Conservation (phyloP, 331 rosid species). For the Stylosanthes scabra region DNA sequence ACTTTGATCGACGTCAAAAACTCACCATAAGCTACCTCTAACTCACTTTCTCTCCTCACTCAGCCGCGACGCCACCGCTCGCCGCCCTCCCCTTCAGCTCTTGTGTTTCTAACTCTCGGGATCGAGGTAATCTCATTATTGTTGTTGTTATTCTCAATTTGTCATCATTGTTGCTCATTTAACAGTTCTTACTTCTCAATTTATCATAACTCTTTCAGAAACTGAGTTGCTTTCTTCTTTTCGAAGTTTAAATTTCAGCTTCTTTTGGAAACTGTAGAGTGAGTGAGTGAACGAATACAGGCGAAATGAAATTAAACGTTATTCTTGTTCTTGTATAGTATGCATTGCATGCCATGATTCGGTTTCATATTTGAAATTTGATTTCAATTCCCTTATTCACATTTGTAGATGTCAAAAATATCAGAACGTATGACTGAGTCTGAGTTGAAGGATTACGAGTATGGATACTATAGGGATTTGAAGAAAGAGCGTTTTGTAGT, state of each 20-base stretch:
- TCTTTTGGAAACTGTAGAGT: background rate
- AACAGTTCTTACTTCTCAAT: background rate
- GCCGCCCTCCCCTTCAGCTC: too few species aligned
- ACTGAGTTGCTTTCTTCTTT: background rate
- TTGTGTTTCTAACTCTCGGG: too few species aligned
- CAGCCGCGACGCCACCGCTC: too few species aligned
- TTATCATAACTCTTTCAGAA: too few species aligned
- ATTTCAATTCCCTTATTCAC: slow-evolving; percentile 1
- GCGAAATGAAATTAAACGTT: background rate
- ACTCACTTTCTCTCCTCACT: too few species aligned
- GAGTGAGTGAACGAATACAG: background rate
- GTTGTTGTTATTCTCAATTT: too few species aligned
- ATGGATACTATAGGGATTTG: slow-evolving; percentile 52
- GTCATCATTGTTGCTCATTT: background rate
- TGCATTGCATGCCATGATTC: slow-evolving; percentile 7
- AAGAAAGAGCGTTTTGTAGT: slow-evolving; percentile 50
- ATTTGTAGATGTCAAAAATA: slow-evolving; percentile 48
- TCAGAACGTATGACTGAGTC: slow-evolving; percentile 36
- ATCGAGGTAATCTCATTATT: too few species aligned
- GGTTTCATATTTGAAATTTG: background rate
- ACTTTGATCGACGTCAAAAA: too few species aligned
- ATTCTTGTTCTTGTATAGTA: background rate
- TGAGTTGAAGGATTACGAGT: slow-evolving; percentile 49
- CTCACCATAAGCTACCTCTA: too few species aligned
- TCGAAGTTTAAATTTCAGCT: background rate